Conservation (phyloP, 225 moss, liverwort and hornwort genomes). For the Sphagnum tenellum region DNA sequence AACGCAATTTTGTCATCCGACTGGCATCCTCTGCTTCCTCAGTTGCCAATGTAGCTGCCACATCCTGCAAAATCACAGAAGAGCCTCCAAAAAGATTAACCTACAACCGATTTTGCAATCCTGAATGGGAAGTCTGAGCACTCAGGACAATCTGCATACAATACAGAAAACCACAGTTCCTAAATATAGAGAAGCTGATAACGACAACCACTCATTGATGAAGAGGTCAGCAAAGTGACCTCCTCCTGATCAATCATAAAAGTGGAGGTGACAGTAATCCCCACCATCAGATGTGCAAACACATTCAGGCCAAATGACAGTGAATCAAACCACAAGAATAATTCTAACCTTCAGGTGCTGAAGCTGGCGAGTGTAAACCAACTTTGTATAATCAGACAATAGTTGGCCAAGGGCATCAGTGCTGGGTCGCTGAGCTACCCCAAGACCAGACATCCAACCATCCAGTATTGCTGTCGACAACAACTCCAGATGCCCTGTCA, state of each 20-base stretch:
- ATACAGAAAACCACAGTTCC: no score
- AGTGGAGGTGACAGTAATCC: no score
- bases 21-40: constrained; percentile 89
- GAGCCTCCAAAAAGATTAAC: not conserved
- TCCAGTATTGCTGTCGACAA: constrained; percentile 97
- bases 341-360: constrained; percentile 70
- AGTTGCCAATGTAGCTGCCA: constrained; percentile 90
- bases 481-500: constrained; percentile 74
- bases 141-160: no score
- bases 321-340: not conserved
- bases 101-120: not conserved
- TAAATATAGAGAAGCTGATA: no score
- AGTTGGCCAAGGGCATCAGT: constrained; percentile 98
- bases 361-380: constrained; percentile 80
- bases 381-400: constrained; percentile 82
- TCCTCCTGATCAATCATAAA: no score
- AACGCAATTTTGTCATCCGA: constrained; percentile 75
- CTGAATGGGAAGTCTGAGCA: no score
- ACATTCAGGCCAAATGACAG: not conserved
- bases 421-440: constrained; percentile 75
- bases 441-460: constrained; percentile 99
- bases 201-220: no score
- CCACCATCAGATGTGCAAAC: no score
- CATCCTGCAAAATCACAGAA: constrained; percentile 39
- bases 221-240: no score